Percentiles rank a stretch among this genome's conserved stretches.
These are phyloP conservation scores for Lepidium campestre DNA, from an alignment of 441 rosid species.

Conservation along the genomic window DNA sequence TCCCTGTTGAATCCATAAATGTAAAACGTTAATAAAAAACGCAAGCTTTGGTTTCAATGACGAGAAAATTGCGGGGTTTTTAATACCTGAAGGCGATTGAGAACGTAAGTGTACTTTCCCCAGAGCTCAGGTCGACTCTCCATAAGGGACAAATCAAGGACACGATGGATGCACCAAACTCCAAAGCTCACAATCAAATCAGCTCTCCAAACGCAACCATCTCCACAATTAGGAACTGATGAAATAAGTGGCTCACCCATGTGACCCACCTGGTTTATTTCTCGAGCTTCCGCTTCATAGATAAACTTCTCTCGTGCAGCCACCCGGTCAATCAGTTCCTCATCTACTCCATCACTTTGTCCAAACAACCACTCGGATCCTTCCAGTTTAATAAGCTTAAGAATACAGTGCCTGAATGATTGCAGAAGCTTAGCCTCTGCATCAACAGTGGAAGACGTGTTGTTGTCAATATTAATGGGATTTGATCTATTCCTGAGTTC, in stretches of 20 bases:
- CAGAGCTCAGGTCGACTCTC: slow-evolving; percentile 98
- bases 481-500: slow-evolving; percentile 47
- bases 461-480: slow-evolving; percentile 35
- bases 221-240: slow-evolving; percentile 89
- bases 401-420: slow-evolving; percentile 67
- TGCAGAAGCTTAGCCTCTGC: slow-evolving; percentile 78
- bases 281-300: slow-evolving; percentile 70
- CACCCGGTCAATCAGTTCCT: slow-evolving; percentile 80
- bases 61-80: background rate
- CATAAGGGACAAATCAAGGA: slow-evolving; percentile 85
- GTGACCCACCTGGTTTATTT: slow-evolving; percentile 41
- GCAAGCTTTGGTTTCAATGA: background rate
- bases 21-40: background rate
- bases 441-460: slow-evolving; percentile 45
- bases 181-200: slow-evolving; percentile 89
- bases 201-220: slow-evolving; percentile 80
- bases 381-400: slow-evolving; percentile 81
- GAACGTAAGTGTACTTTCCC: slow-evolving; percentile 96
- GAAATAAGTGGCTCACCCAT: slow-evolving; percentile 49
- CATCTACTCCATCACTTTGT: slow-evolving; percentile 84
- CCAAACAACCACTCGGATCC: slow-evolving; percentile 94
- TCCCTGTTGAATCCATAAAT: slow-evolving; percentile 48
- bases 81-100: slow-evolving; percentile 93
- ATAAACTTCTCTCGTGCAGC: slow-evolving; percentile 86
- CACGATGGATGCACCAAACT: slow-evolving; percentile 94